These are phyloP conservation scores for Gardenia jasminoides DNA, from an alignment of 257 asterid genomes.

Conservation along the genomic window DNA sequence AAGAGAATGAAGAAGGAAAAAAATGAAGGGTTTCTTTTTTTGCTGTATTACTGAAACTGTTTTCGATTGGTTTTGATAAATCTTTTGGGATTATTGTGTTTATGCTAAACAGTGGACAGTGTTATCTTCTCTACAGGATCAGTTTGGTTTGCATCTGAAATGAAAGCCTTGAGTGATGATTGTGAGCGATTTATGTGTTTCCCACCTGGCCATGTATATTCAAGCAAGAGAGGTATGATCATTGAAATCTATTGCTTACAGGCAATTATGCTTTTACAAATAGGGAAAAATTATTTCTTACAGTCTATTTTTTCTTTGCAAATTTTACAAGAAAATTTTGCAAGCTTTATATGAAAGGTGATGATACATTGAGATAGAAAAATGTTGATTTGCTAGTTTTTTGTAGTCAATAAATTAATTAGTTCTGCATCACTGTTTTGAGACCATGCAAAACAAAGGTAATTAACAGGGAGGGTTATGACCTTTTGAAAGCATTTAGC, in stretches of 20 bases:
- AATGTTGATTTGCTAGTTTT: background rate
- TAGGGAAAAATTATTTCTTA: background rate
- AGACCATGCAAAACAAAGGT: background rate
- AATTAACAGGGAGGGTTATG: background rate
- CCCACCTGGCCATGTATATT: conserved; percentile 94
- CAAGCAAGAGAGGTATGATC: conserved; percentile 81
- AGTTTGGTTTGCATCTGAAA: conserved; percentile 97
- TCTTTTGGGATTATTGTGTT: background rate
- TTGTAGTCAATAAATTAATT: background rate
- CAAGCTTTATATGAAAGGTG: background rate
- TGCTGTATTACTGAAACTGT: background rate
- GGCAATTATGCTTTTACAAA: background rate
- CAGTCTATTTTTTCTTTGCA: background rate
- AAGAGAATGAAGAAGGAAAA: background rate
- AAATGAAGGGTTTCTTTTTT: background rate
- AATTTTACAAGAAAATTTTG: background rate
- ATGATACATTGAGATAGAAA: background rate
- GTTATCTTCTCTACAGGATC: conserved; percentile 68
- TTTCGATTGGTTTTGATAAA: background rate
- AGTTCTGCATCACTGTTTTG: background rate
- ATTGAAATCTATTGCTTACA: conserved; percentile 12
- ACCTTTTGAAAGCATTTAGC: background rate
- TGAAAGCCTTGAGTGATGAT: conserved; percentile 98
- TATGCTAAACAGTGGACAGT: background rate
- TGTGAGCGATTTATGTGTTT: conserved; percentile 88